Conservation (phyloP, 208 protist species). For the Blechomonas ayalai region DNA sequence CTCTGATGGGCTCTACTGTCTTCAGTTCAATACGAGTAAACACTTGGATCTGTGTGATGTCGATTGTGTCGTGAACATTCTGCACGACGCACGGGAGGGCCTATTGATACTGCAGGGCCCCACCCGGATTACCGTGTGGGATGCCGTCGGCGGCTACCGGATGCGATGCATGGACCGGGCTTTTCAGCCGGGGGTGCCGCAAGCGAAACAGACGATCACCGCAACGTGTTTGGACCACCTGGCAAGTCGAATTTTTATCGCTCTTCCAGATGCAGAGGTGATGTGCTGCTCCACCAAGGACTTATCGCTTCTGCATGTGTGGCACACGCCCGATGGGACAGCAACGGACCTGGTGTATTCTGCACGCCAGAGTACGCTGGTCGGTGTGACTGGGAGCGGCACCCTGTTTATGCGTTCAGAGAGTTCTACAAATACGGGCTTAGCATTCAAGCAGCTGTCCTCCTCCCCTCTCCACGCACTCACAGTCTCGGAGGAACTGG, state of each 20-base stretch:
- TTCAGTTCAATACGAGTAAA: slow-evolving; percentile 31
- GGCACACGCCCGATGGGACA: slow-evolving; percentile 4
- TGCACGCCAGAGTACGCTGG: slow-evolving; percentile 21
- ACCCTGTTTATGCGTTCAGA: slow-evolving; percentile 34
- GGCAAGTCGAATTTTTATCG: slow-evolving; percentile 49
- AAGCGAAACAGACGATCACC: slow-evolving; percentile 25
- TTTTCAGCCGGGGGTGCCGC: slow-evolving; percentile 5
- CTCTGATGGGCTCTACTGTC: slow-evolving; percentile 37
- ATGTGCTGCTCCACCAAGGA: slow-evolving; percentile 32
- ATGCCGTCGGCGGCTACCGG: slow-evolving; percentile 31
- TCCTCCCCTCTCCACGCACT: slow-evolving; percentile 18
- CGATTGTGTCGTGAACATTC: slow-evolving; percentile 22
- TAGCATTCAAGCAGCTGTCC: slow-evolving; percentile 9
- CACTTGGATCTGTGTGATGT: slow-evolving; percentile 32
- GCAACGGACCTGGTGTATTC: slow-evolving; percentile 58
- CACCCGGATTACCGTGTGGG: slow-evolving; percentile 56
- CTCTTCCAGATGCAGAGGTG: slow-evolving; percentile 22
- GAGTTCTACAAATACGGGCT: slow-evolving; percentile 14
- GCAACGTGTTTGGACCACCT: slow-evolving; percentile 50
- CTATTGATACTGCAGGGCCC: slow-evolving; percentile 55
- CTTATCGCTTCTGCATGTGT: slow-evolving; percentile 14
- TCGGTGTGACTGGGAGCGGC: slow-evolving; percentile 33
- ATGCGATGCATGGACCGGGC: slow-evolving; percentile 32
- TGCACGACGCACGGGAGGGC: slow-evolving; percentile 32
- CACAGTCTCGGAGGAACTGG: slow-evolving; percentile 50